These are phyloP conservation scores for Castanopsis chinensis DNA, from an alignment of 306 rosid species.

Conservation along the genomic window DNA sequence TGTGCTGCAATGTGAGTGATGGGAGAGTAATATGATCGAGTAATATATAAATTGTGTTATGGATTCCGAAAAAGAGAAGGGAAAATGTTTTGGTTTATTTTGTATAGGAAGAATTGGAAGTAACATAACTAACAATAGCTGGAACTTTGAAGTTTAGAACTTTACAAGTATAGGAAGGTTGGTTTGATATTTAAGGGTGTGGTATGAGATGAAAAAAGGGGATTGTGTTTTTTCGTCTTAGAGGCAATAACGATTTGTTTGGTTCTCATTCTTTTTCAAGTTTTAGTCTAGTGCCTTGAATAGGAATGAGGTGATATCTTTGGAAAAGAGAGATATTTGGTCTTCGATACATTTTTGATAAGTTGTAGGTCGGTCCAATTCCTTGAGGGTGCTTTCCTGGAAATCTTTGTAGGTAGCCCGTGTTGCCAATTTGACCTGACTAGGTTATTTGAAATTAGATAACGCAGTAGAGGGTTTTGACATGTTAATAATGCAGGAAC, in stretches of 20 bases:
- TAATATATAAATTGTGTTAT: no score
- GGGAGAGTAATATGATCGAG: neutral
- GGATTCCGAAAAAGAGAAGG: neutral
- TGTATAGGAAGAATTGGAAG: neutral
- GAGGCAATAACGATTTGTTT: neutral
- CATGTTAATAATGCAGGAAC: neutral
- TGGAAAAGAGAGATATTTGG: neutral
- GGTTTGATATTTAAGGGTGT: no score
- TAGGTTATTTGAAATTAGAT: no score
- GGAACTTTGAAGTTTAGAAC: neutral
- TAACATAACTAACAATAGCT: no score
- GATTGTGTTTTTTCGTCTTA: neutral
- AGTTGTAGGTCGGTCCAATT: neutral
- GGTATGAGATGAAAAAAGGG: neutral
- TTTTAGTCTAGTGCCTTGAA: neutral
- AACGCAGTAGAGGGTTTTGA: neutral
- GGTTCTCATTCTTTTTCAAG: neutral
- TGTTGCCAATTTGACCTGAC: no score
- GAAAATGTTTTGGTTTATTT: neutral
- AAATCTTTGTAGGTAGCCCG: neutral
- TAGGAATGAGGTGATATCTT: neutral
- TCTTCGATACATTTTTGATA: neutral
- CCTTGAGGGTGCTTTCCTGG: neutral
- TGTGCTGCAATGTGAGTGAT: neutral
- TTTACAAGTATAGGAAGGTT: neutral